Conservation (phyloP, 305 asterid species). For the Stenogyne calaminthoides region DNA sequence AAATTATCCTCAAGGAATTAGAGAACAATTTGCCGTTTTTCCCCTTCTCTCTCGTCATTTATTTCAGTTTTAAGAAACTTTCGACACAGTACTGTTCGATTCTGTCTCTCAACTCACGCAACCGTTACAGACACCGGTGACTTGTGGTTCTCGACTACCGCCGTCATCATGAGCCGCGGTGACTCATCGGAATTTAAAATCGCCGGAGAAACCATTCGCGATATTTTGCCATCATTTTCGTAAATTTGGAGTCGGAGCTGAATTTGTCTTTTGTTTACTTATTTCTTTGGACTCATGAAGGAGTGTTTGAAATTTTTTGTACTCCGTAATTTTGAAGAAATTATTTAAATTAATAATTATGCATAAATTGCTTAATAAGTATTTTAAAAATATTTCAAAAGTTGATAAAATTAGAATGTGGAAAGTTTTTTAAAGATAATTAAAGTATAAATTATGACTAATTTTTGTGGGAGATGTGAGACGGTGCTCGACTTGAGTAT, state of each 20-base stretch:
- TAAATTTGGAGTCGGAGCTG: not conserved
- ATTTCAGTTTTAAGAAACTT: not conserved
- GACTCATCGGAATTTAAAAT: conserved; percentile 48
- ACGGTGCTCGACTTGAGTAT: no score
- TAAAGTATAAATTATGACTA: no score
- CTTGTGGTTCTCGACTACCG: conserved; percentile 44
- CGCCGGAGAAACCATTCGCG: conserved; percentile 29
- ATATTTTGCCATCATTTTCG: not conserved
- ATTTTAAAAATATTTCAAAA: no score
- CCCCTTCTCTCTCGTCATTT: conserved; percentile 66
- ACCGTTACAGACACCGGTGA: conserved; percentile 40
- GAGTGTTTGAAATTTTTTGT: not conserved
- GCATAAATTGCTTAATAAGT: not conserved
- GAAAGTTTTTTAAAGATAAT: no score
- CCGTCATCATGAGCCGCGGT: conserved; percentile 50
- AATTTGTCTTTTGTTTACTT: not conserved
- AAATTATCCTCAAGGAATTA: conserved; percentile 79
- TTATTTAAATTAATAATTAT: no score
- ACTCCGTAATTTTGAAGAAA: no score
- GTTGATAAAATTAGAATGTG: no score
- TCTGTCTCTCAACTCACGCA: conserved; percentile 31
- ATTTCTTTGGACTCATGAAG: not conserved
- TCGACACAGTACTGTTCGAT: not conserved
- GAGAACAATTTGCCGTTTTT: conserved; percentile 71
- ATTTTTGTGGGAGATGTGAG: no score